Conservation (phyloP, 2,329 filamentous ascomycete genomes). For the Bisporella sp. region DNA sequence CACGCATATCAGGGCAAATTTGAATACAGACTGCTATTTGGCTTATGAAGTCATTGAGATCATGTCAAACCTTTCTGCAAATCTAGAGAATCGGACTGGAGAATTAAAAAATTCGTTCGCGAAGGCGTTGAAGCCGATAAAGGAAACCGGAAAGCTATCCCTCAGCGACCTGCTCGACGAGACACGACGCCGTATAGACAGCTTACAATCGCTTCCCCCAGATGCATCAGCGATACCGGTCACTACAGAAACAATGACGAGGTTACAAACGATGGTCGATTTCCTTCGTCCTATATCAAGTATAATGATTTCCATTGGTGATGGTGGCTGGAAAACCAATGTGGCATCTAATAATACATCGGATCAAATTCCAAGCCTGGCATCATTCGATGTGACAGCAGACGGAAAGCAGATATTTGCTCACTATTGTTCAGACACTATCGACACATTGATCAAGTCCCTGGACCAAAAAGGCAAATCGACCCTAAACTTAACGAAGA, state of each 20-base stretch:
- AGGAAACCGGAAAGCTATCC: conserved; percentile 86
- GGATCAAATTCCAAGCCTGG: conserved; percentile 62
- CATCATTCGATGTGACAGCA: conserved; percentile 79
- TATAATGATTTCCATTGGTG: conserved; percentile 85
- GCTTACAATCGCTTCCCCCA: conserved; percentile 60
- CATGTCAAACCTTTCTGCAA: conserved; percentile 70
- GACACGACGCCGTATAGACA: conserved; percentile 61
- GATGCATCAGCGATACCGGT: conserved; percentile 76
- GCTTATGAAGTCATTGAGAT: conserved; percentile 95
- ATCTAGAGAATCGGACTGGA: conserved; percentile 74
- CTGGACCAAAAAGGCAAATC: conserved; percentile 70
- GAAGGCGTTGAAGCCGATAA: conserved; percentile 79
- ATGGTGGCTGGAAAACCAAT: conserved; percentile 75
- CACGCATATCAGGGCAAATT: conserved; percentile 76
- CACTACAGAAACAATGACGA: conserved; percentile 77
- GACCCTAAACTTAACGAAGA: conserved; percentile 39
- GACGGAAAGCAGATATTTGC: conserved; percentile 84
- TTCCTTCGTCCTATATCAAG: conserved; percentile 82
- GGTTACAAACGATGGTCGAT: conserved; percentile 77
- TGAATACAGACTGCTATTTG: conserved; percentile 87
- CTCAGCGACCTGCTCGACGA: conserved; percentile 80
- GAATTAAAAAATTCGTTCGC: conserved; percentile 79
- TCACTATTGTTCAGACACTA: conserved; percentile 83
- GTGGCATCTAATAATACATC: conserved; percentile 47
- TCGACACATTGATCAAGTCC: conserved; percentile 70